Evolutionary conservation across 306 rosid species (phyloP).

Genomic region (Quercus ilex): DNA sequence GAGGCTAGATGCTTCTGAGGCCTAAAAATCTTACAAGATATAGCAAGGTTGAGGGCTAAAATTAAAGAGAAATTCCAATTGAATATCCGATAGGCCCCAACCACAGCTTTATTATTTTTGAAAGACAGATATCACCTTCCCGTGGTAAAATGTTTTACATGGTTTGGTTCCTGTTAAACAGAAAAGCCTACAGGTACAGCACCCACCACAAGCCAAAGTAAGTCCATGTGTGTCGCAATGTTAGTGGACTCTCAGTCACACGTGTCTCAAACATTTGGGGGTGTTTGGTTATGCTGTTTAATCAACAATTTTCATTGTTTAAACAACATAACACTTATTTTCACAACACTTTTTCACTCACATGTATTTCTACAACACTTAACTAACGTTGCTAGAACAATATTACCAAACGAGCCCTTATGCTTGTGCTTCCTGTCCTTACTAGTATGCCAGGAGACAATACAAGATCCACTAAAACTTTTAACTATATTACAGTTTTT

Average conservation of each 20-base stretch:
- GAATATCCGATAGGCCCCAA: not conserved
- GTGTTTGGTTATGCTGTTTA: too few relatives aligned
- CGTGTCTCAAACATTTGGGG: not conserved
- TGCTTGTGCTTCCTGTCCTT: not conserved
- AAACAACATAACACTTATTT: too few relatives aligned
- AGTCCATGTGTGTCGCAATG: too few relatives aligned
- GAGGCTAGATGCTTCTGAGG: not conserved
- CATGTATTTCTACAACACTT: too few relatives aligned
- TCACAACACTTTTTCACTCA: too few relatives aligned
- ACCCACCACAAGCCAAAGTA: not conserved
- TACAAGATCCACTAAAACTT: not conserved
- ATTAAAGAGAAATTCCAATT: not conserved
- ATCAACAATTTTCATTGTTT: too few relatives aligned
- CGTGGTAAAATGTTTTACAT: not conserved
- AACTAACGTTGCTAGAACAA: too few relatives aligned
- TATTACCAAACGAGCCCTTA: too few relatives aligned
- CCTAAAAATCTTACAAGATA: not conserved
- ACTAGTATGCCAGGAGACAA: not conserved
- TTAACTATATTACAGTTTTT: not conserved
- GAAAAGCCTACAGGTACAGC: not conserved
- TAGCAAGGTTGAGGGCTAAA: not conserved
- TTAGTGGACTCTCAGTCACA: not conserved
- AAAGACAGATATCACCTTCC: too few relatives aligned
- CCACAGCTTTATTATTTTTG: not conserved
- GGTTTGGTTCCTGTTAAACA: not conserved